Evolutionary conservation across 139 green algal species (phyloP), one percentile per base, ranked within the genome.

Genomic region (Chlorella sp.): DNA sequence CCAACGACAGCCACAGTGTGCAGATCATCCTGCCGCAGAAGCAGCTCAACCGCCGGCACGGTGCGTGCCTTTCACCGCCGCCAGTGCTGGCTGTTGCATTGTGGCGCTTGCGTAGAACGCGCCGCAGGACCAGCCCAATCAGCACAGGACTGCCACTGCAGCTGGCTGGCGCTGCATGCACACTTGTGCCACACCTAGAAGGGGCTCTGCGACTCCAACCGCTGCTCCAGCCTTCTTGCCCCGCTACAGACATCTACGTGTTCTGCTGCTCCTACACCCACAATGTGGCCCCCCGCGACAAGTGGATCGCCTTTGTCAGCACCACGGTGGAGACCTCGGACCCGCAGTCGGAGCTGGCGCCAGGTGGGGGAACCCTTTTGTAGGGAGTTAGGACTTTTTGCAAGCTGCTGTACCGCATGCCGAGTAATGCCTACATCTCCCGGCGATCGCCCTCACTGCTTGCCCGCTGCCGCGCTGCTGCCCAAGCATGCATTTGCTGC

Each of bases 11-110:
- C 36, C 88, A 95, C 83, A 96, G 90, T 38, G 93, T 93, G 32
- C 93, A 96, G 82, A 99, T 99, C 92, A 99, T 99, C 89, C 91
- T 99, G 34, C 97, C 97, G 23, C 97, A 99, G 92, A 97, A 97
- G 91, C 97, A 99, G 92, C 56, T 82, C 57, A 82, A 82, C 75
- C 75, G 75, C 56, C 75, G 75, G 18, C 75, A 82, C 57, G 75
- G 75, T 82, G 75, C 11, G 73, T n/a, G 44, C 44, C 11, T 7
- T n/a, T n/a, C n/a, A n/a, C n/a, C n/a, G 30, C 26, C n/a, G 32
- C 11, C 4, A 5, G 34, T 18, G 67, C 5, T 41, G 62, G 23
- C 21, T 68, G 62, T 26, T 69, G 62, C 28, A 23, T 3, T 4
- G n/a, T n/a, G n/a, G n/a, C 64, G n/a, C n/a, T 70, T 41, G n/a